Evolutionary conservation across 768 basidiomycete genomes (phyloP).

Genomic region (Pholiota microspora): DNA sequence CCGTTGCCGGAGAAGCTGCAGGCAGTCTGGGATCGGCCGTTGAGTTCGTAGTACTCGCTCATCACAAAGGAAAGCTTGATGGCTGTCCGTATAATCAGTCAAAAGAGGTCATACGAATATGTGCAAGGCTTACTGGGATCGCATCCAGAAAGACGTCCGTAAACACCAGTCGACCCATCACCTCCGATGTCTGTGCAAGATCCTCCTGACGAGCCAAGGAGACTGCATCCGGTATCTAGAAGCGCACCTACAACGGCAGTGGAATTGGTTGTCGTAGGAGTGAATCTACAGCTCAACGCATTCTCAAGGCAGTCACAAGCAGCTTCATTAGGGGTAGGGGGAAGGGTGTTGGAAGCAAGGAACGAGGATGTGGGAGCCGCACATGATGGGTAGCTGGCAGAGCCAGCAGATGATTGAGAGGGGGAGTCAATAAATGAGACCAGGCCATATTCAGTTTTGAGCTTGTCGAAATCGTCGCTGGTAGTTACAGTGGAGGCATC

Average conservation of each 20-base stretch:
- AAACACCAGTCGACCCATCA: conserved; percentile 71
- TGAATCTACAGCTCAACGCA: conserved; percentile 73
- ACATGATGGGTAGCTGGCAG: conserved; percentile 61
- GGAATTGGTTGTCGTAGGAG: conserved; percentile 58
- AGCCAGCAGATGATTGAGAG: conserved; percentile 31
- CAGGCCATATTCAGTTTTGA: conserved; percentile 58
- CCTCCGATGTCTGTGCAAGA: conserved; percentile 70
- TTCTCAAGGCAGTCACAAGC: conserved; percentile 78
- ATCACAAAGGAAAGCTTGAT: conserved; percentile 83
- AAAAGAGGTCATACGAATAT: not conserved
- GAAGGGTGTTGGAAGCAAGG: conserved; percentile 66
- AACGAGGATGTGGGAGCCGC: conserved; percentile 58
- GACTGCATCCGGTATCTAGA: conserved; percentile 71
- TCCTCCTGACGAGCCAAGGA: conserved; percentile 59
- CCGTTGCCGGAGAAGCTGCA: conserved; percentile 88
- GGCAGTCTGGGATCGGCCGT: conserved; percentile 52
- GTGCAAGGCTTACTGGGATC: conserved; percentile 56
- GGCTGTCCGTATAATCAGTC: conserved; percentile 34
- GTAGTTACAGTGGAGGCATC: conserved; percentile 68
- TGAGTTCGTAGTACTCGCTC: conserved; percentile 71
- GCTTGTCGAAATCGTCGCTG: conserved; percentile 63
- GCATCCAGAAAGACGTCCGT: conserved; percentile 75
- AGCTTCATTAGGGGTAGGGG: conserved; percentile 78
- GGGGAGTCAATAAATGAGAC: conserved; percentile 67
- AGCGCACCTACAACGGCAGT: conserved; percentile 58